A percentile compares a stretch with the other conserved stretches of the same genome.
phyloP scores from a whole-genome alignment of 495 filamentous ascomycete genomes.

The Tuber magnatum region DNA sequence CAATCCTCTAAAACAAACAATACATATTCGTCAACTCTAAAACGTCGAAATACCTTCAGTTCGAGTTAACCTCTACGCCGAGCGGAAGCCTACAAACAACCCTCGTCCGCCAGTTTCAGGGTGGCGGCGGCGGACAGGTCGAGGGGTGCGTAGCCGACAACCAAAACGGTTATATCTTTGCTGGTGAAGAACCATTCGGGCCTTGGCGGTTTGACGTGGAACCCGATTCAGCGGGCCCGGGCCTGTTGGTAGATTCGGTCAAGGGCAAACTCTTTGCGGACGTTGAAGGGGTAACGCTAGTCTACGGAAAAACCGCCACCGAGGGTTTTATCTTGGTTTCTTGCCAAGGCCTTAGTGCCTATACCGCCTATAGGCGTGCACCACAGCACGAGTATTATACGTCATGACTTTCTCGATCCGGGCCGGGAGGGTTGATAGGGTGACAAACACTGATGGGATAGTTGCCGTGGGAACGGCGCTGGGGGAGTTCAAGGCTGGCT shows the following conservation, averaged over 20 bases:
- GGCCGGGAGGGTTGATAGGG: constrained; percentile 37
- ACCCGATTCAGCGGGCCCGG: constrained; percentile 34
- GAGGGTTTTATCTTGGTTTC: constrained; percentile 43
- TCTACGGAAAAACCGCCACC: constrained; percentile 39
- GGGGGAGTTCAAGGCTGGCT: constrained; percentile 38
- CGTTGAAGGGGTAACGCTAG: constrained; percentile 43
- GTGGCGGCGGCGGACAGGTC: constrained; percentile 42
- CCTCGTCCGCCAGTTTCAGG: constrained; percentile 41
- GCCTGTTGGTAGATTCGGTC: constrained; percentile 39
- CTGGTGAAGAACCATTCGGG: constrained; percentile 42
- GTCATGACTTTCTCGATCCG: constrained; percentile 41
- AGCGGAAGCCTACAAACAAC: constrained; percentile 39
- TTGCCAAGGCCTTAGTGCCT: constrained; percentile 42
- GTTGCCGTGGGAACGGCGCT: constrained; percentile 39
- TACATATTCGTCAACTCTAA: constrained; percentile 45
- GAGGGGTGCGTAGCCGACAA: constrained; percentile 44
- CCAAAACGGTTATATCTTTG: constrained; percentile 41
- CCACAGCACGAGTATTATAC: constrained; percentile 40
- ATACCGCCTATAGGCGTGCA: constrained; percentile 42
- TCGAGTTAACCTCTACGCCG: constrained; percentile 35
- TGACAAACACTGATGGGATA: constrained; percentile 44
- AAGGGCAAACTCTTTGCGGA: constrained; percentile 40
- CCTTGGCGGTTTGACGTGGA: constrained; percentile 43
- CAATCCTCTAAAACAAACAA: constrained; percentile 23
- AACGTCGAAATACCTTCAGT: constrained; percentile 42